Percentiles rank a stretch among this genome's conserved stretches.
Evolutionary conservation across 2,329 filamentous ascomycete species (phyloP).

Genomic region (Trichoderma aggressivum): DNA sequence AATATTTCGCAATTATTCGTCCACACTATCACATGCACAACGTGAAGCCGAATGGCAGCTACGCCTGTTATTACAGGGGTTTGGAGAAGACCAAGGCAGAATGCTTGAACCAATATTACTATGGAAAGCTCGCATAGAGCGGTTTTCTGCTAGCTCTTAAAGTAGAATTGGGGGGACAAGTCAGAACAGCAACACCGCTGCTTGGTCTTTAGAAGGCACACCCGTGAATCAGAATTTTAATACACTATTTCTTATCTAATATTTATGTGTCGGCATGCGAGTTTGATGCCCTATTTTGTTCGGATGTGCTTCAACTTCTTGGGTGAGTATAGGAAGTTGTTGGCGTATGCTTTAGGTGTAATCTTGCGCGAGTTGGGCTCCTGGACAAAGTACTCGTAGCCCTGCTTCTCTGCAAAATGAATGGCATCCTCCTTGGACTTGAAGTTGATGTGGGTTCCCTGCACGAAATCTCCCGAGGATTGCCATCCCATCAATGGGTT

Average conservation of each 20-base stretch:
- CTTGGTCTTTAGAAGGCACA: neutral
- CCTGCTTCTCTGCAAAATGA: conserved; percentile 94
- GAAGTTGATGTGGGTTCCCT: conserved; percentile 89
- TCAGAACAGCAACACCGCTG: neutral
- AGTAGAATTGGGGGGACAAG: neutral
- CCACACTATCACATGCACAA: neutral
- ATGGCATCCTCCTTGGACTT: conserved; percentile 93
- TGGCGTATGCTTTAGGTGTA: conserved; percentile 89
- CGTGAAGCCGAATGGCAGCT: neutral
- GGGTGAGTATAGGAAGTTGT: conserved; percentile 85
- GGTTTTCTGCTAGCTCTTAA: neutral
- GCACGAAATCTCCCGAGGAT: conserved; percentile 91
- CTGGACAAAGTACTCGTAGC: conserved; percentile 98
- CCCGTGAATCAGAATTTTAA: neutral
- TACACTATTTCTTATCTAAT: neutral
- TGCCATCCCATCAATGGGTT: conserved; percentile 99
- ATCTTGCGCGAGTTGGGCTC: conserved; percentile 89
- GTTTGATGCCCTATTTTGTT: conserved; percentile 59
- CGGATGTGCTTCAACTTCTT: conserved; percentile 85
- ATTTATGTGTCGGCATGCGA: neutral
- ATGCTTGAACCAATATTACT: neutral
- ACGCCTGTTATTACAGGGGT: neutral
- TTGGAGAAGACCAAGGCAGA: neutral
- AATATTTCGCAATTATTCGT: neutral
- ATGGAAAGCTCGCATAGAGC: neutral